A percentile compares a stretch with the other conserved stretches of the same genome.
These are phyloP conservation scores for Hypomyces rosellus DNA, from an alignment of 2,329 filamentous ascomycete species.

Conservation along the genomic window DNA sequence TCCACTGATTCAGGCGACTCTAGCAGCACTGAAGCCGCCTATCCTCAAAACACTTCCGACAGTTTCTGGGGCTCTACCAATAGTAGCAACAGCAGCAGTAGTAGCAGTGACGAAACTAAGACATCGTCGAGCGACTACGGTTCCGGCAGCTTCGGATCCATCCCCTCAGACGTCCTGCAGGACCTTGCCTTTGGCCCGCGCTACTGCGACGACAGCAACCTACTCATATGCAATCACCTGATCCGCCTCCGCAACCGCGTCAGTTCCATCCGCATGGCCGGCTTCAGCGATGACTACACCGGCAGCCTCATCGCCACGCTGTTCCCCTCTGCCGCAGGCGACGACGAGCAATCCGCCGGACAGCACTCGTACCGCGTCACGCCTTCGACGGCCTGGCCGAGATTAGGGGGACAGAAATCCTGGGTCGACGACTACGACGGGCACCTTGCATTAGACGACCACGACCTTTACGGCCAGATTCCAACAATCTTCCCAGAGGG, in stretches of 20 bases:
- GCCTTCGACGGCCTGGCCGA: slow-evolving; percentile 27
- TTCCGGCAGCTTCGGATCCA: neutral
- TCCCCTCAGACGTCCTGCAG: neutral
- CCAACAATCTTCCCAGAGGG: slow-evolving; percentile 14
- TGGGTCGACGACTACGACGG: slow-evolving; percentile 22
- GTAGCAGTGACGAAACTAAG: no score
- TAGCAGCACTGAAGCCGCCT: no score
- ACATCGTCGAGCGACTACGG: neutral
- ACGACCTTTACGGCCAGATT: slow-evolving; percentile 10
- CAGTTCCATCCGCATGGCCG: slow-evolving; percentile 29
- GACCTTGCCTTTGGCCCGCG: neutral
- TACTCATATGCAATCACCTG: slow-evolving; percentile 27
- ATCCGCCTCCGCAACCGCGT: slow-evolving; percentile 24
- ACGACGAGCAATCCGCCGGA: neutral
- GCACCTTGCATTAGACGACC: slow-evolving; percentile 16
- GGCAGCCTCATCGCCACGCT: slow-evolving; percentile 21
- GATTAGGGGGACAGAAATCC: slow-evolving; percentile 22
- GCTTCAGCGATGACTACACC: slow-evolving; percentile 29
- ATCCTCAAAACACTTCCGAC: no score
- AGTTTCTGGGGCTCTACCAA: no score
- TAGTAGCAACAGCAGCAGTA: no score
- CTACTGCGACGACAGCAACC: slow-evolving; percentile 27
- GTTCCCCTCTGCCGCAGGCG: slow-evolving; percentile 15
- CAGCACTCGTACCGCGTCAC: slow-evolving; percentile 22
- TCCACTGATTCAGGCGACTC: no score